Percentiles rank a stretch among this genome's conserved stretches.
These are phyloP conservation scores for Carnegiea gigantea DNA, from an alignment of 179 eudicot species.

Conservation along the genomic window DNA sequence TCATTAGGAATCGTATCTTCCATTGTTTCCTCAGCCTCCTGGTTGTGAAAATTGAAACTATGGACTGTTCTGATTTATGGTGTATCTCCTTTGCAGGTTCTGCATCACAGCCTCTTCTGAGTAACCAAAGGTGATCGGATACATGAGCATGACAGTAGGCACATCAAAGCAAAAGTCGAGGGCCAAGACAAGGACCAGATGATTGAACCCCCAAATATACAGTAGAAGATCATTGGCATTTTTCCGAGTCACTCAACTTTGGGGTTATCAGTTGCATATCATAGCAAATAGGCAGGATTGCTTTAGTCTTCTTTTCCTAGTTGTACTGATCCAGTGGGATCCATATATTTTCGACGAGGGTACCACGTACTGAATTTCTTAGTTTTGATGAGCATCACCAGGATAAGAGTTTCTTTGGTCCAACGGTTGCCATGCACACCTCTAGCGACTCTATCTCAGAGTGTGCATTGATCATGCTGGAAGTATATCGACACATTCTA, in stretches of 20 bases:
- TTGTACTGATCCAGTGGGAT: background rate
- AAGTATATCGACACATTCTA: background rate
- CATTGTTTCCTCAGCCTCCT: background rate
- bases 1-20: too few species aligned
- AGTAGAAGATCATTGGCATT: background rate
- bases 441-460: too few species aligned
- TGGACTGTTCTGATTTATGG: background rate
- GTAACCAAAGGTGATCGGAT: background rate
- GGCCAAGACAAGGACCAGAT: background rate
- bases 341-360: background rate
- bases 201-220: background rate
- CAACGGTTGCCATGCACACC: too few species aligned
- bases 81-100: background rate
- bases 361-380: background rate
- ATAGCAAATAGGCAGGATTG: conserved; percentile 3
- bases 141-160: background rate
- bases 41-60: background rate
- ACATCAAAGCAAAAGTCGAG: background rate
- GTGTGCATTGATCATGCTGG: too few species aligned
- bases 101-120: background rate
- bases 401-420: background rate
- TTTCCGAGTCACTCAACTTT: background rate
- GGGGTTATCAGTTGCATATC: background rate
- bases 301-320: background rate
- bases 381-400: background rate